A percentile compares a stretch with the other conserved stretches of the same genome.
phyloP scores from a whole-genome alignment of 179 eudicot genomes.

The Spinacia oleracea region DNA sequence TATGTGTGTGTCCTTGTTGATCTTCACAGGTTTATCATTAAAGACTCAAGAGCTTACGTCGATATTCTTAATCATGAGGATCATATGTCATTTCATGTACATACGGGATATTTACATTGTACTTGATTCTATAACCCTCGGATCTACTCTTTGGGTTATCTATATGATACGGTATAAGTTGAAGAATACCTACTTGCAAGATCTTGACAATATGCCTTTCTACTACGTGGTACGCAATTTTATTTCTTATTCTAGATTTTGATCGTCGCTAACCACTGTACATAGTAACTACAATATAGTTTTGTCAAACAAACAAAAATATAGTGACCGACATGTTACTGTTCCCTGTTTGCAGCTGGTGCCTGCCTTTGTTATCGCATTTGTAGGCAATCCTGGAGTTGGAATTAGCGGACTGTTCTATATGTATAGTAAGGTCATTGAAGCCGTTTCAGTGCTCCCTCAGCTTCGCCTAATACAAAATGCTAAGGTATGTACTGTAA shows the following conservation, averaged over 20 bases:
- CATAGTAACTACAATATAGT: neutral
- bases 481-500: constrained; percentile 16
- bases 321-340: neutral
- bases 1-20: neutral
- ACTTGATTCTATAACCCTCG: constrained; percentile 53
- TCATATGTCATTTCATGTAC: constrained; percentile 47
- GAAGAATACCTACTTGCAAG: constrained; percentile 49
- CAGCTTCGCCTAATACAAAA: constrained; percentile 21
- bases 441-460: constrained; percentile 22
- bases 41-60: constrained; percentile 80
- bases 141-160: constrained; percentile 66
- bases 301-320: no score
- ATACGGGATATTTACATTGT: constrained; percentile 63
- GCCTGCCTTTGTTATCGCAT: neutral
- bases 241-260: neutral
- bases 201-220: constrained; percentile 57
- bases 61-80: constrained; percentile 49
- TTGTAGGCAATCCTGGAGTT: neutral
- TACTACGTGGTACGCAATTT: constrained; percentile 50
- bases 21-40: constrained; percentile 59
- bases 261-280: neutral
- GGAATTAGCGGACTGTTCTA: neutral
- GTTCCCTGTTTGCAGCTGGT: neutral
- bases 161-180: constrained; percentile 72
- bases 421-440: neutral